Base-by-base conservation (phyloP, 2,329 filamentous ascomycete species). In the Zasmidium citrigriseum region DNA sequence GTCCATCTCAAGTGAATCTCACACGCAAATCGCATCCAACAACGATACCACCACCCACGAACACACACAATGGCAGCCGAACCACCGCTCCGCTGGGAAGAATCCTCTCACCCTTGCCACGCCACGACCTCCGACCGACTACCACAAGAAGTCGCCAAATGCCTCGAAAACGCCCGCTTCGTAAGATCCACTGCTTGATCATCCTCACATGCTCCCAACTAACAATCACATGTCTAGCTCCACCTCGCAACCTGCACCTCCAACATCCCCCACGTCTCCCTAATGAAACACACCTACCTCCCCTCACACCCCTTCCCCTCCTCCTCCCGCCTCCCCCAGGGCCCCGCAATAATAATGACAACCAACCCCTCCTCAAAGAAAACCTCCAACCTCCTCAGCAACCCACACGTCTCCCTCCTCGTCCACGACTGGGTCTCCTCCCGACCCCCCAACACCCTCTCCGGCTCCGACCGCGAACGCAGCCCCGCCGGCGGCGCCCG, bases 271-370 rank as follows among this genome's bases (percentile, higher is more conserved):
- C 91, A 98, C 74, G 91, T 98, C 65, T 96, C 92, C 38, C 86
- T 99, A 64, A 99, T 99, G 95, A 97, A 96, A 81, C 98, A 98
- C 80, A 98, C 95, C 71, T 98, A 97, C 78, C 89, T 99, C 21
- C 89, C 92, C 41, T 64, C 66, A 21, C 67, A 69, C 56, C 64
- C 70, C 2, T 70, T 67, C 60, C 55, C 89, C 16, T 87, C 86
- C 41, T 89, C 86, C 75, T 83, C 85, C 41, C 53, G 41, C n/a
- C 69, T 73, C 16, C 71, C 70, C 3, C 88, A 65, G 14, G 69
- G 70, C 20, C 79, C 79, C 14, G 75, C 91, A n/a, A 89, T 92
- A 64, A 96, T 98, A 72, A 89, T 98, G 81, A 98, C 95, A 56
- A 96, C 89, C 47, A 91, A 91, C 67, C 86, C 88, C 1, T 84